Percentiles rank a stretch among this genome's conserved stretches.
phyloP scores from a whole-genome alignment of 208 protist species.

The Leptomonas seymouri region DNA sequence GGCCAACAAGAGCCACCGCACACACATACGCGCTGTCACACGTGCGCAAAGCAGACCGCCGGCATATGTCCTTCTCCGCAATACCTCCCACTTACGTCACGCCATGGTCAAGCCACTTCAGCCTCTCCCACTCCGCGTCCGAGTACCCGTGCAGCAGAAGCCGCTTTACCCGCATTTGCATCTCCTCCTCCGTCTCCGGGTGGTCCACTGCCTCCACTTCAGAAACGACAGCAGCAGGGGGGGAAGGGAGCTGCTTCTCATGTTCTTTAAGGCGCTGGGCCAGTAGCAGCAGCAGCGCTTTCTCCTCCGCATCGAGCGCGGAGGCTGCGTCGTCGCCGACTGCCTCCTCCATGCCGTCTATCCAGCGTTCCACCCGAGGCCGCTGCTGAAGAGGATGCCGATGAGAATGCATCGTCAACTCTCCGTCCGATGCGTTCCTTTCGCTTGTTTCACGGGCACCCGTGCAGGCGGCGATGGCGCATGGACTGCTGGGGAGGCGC shows the following conservation, averaged over 20 bases:
- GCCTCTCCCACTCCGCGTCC: slow-evolving; percentile 54
- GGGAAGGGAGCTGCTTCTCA: background rate
- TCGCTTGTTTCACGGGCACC: background rate
- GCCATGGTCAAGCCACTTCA: slow-evolving; percentile 34
- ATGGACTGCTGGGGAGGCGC: background rate
- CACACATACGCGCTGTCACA: no score
- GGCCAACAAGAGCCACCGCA: no score
- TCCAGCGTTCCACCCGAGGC: background rate
- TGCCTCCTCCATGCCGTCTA: background rate
- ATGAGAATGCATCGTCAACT: background rate
- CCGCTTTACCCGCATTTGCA: slow-evolving; percentile 24
- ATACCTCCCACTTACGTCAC: slow-evolving; percentile 4
- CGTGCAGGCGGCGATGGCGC: background rate
- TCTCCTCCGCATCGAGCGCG: background rate
- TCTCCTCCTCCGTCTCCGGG: slow-evolving; percentile 9
- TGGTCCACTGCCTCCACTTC: background rate
- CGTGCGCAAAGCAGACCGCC: no score
- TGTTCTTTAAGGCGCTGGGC: slow-evolving; percentile 6
- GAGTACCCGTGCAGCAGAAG: slow-evolving; percentile 60
- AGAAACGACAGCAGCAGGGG: no score
- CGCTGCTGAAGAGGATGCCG: background rate
- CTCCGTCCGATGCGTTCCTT: background rate
- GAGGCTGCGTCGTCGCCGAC: no score
- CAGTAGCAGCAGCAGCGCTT: background rate
- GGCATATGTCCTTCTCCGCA: background rate